Conservation (phyloP, 2,329 filamentous ascomycete species). For the Aspergillus puulaauensis region DNA sequence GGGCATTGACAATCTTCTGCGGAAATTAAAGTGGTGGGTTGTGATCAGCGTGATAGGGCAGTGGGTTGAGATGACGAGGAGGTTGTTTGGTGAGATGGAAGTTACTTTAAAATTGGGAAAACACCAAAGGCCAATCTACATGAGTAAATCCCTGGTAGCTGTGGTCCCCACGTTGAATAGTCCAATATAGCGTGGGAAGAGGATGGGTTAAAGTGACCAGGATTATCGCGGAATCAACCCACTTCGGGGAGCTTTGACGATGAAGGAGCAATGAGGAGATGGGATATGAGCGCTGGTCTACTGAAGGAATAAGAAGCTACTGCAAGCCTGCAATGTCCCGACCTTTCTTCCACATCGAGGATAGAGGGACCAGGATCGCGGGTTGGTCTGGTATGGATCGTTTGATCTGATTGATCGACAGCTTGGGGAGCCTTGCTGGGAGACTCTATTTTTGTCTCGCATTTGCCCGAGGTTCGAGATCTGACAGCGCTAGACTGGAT, state of each 20-base stretch:
- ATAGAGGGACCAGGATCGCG: background rate
- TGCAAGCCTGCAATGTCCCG: background rate
- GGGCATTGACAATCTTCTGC: background rate
- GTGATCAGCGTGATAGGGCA: background rate
- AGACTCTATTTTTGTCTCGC: constrained; percentile 2
- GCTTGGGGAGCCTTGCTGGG: background rate
- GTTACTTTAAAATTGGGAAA: no score
- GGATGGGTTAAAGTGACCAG: background rate
- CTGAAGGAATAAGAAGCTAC: background rate
- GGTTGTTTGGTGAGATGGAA: background rate
- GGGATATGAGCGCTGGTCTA: background rate
- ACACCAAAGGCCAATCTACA: no score
- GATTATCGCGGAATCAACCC: constrained; percentile 9
- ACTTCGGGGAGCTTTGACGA: constrained; percentile 5
- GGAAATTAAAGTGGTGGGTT: background rate
- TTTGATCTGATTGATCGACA: constrained; percentile 2
- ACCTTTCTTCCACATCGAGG: no score
- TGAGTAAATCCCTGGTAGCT: no score
- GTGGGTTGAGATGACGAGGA: background rate
- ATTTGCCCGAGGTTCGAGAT: background rate
- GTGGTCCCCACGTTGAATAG: no score
- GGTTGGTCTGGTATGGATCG: background rate
- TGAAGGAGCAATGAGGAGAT: background rate
- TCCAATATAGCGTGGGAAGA: background rate
- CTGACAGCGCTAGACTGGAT: background rate